Evolutionary conservation across 2,329 filamentous ascomycete species (phyloP).

Genomic region (Pseudocercospora eumusae): DNA sequence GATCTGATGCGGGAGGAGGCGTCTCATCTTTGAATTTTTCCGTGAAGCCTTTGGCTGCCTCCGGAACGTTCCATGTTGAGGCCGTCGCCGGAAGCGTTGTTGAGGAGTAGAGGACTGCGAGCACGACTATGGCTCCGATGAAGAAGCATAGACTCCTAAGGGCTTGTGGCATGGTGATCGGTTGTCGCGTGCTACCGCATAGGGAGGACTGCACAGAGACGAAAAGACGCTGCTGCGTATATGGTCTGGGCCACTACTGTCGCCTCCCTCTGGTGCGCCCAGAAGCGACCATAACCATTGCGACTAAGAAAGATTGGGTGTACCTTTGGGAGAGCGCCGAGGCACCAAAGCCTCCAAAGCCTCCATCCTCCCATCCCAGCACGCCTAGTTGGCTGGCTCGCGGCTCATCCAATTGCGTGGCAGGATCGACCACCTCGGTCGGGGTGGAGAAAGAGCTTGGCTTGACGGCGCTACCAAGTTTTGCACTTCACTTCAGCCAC

Average conservation of each 20-base stretch:
- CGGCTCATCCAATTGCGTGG: neutral
- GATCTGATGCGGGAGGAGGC: conserved; percentile 17
- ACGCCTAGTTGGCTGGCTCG: neutral
- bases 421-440: neutral
- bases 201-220: neutral
- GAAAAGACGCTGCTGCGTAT: conserved; percentile 1
- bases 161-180: neutral
- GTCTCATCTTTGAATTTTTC: conserved; percentile 20
- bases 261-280: conserved; percentile 5
- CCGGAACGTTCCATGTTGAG: conserved; percentile 21
- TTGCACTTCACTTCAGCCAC: neutral
- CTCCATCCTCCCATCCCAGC: neutral
- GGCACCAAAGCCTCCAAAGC: conserved; percentile 2
- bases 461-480: neutral
- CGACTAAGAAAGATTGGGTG: conserved; percentile 5
- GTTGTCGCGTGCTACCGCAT: conserved; percentile 6
- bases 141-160: conserved; percentile 18
- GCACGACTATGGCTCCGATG: conserved; percentile 17
- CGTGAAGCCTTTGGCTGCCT: conserved; percentile 19
- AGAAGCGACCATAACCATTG: conserved; percentile 6
- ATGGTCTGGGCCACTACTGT: conserved; percentile 1
- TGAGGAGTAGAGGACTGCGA: conserved; percentile 23
- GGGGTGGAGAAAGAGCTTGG: conserved; percentile 2
- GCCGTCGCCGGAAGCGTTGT: conserved; percentile 19
- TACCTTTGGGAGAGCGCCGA: conserved; percentile 3